Evolutionary conservation across 805 yeast species (phyloP), one percentile per base, ranked within the genome.

Genomic region (Yarrowia hollandica): DNA sequence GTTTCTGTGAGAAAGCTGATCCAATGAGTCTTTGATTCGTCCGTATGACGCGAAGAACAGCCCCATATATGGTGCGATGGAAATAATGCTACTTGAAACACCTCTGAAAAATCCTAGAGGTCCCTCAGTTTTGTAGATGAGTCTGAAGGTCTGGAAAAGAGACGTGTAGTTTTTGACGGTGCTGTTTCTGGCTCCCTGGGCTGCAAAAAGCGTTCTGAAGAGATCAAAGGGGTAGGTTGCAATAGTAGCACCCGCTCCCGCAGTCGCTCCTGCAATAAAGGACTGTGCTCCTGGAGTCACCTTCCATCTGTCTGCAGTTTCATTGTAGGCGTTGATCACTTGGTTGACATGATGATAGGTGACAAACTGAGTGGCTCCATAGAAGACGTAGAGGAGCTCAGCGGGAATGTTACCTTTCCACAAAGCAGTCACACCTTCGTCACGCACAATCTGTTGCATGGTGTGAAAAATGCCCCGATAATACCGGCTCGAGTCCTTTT

Each of bases 351-450:
- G 68, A 1, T 90, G 77, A 66, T 85, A 88, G 1, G 88, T 73
- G 0, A 92, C 76, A 72, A 94, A 94, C 70, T 94, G 98, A 0
- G 82, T 74, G 0, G 88, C 88, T 11, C 98, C 97, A 66, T 92
- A 94, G 10, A 87, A 64, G 12, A 92, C 74, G 67, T 94, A 94
- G 83, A 94, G 81, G 34, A 83, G 70, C 63, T 90, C 90, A 0
- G 98, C 99, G 0, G 99, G 96, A 0, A 89, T 78, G 68, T 94
- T 94, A 0, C 99, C 99, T 69, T 90, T 91, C 98, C 98, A 94
- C n/a, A 92, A 75, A 0, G 90, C 92, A 8, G 71, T 62, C 0
- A 85, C 38, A 1, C 96, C 96, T 70, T 92, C 98, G 30, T 81
- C 76, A 16, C 70, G 68, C 1, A 79, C 62, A 1, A 90, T 78